Conservation (phyloP, 2,329 filamentous ascomycete genomes). For the Ceratocystiopsis sp. region DNA sequence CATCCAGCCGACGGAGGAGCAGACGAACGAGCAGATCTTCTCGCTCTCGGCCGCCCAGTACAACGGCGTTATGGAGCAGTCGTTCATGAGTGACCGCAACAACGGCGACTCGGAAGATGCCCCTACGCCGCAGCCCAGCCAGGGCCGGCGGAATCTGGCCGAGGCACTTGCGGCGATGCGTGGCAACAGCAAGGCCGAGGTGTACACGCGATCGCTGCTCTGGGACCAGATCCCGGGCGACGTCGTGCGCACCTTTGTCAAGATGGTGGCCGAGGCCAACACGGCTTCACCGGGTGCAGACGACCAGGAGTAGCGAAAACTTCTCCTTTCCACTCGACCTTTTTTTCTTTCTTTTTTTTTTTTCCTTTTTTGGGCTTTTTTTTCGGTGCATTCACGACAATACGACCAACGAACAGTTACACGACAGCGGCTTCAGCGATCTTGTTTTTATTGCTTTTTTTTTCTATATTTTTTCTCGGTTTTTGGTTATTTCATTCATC, state of each 20-base stretch:
- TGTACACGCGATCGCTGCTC: conserved; percentile 81
- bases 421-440: too few species aligned
- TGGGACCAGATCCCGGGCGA: conserved; percentile 90
- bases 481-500: conserved; percentile 1
- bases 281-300: conserved; percentile 9
- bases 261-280: conserved; percentile 69
- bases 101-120: conserved; percentile 12
- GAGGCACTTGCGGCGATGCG: conserved; percentile 71
- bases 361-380: neutral
- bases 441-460: neutral
- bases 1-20: conserved; percentile 62
- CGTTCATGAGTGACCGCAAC: conserved; percentile 2
- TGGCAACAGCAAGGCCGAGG: conserved; percentile 59
- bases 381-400: neutral
- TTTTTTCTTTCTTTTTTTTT: neutral
- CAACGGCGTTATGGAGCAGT: conserved; percentile 57
- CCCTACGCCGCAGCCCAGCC: conserved; percentile 35
- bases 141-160: conserved; percentile 56
- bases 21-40: conserved; percentile 78
- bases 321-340: neutral
- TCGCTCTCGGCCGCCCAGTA: conserved; percentile 75
- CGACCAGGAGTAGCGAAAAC: conserved; percentile 2
- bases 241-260: conserved; percentile 81
- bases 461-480: neutral
- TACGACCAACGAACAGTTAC: too few species aligned